Conservation (phyloP, 768 basidiomycete genomes). For the Pulveroboletus ravenelii region DNA sequence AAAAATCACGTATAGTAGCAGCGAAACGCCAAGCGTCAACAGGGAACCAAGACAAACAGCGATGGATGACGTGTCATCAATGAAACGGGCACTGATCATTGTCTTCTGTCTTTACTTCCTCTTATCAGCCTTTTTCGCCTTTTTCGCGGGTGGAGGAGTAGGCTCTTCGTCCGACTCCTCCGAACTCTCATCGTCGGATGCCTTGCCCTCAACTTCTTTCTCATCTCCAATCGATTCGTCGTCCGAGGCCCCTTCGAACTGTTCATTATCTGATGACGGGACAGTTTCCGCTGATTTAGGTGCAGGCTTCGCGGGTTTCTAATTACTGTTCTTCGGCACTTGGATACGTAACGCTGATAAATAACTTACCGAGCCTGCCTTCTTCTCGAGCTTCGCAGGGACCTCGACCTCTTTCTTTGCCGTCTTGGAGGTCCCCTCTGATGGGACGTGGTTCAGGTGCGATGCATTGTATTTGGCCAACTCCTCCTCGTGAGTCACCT, state of each 20-base stretch:
- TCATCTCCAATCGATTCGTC: slow-evolving; percentile 27
- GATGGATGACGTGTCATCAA: slow-evolving; percentile 1
- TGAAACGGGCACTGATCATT: slow-evolving; percentile 7
- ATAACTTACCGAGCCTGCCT: slow-evolving; percentile 19
- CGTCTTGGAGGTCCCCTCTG: slow-evolving; percentile 38
- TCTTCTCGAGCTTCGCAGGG: slow-evolving; percentile 26
- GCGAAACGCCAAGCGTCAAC: slow-evolving; percentile 9
- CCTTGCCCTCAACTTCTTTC: slow-evolving; percentile 15
- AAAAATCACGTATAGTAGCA: slow-evolving; percentile 25
- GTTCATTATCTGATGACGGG: slow-evolving; percentile 28
- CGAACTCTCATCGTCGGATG: slow-evolving; percentile 18
- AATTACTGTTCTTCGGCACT: slow-evolving; percentile 11
- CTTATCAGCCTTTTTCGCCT: slow-evolving; percentile 25
- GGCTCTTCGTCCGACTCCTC: slow-evolving; percentile 27
- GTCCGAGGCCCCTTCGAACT: slow-evolving; percentile 27
- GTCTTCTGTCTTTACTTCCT: slow-evolving; percentile 17
- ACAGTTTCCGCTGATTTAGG: slow-evolving; percentile 25
- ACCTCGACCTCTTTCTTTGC: slow-evolving; percentile 24
- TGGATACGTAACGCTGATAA: slow-evolving; percentile 6
- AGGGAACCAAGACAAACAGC: slow-evolving; percentile 4
- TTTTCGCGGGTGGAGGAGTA: slow-evolving; percentile 29
- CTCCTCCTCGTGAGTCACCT: slow-evolving; percentile 57
- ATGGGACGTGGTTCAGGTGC: slow-evolving; percentile 45
- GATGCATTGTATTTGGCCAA: slow-evolving; percentile 63
- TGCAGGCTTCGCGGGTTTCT: slow-evolving; percentile 24